Base-by-base conservation (phyloP, 345 rosid genomes). In the Boechera divaricarpa region DNA sequence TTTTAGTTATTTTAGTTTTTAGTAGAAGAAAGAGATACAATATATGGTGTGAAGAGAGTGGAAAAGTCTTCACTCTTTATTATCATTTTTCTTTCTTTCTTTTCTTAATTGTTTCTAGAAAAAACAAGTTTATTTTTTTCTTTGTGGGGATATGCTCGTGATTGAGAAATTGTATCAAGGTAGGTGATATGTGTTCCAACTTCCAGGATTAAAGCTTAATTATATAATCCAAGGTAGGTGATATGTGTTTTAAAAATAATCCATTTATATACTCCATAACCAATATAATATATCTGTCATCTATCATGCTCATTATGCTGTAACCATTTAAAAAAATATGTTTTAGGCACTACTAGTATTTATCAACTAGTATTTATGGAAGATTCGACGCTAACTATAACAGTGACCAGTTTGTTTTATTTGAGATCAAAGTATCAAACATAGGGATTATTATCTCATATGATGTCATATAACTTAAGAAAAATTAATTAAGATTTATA, bases 121-220 rank as follows among this genome's bases (percentile, higher is more conserved):
- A 77, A 31, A 53, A 55, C 31, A 63, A 54, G 44, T 54, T 63
- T 63, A 2, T 70, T 55, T 63, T 63, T 49, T 58, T 48, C 58
- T 56, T 57, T 63, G 76, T 49, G 72, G 72, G 76, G 81, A 55
- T 56, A 41, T 5, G 21, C 55, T 72, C 58, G 56, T 77, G 72
- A 64, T 77, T 58, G 49, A 29, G 38, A 72, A 64, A 57, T 48
- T 71, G n/a, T 11, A 65, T 36, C 8, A 28, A 72, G 47, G 77
- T 78, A 65, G 73, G 77, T 78, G 49, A 39, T 63, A 77, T 78
- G 61, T 72, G 67, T 77, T 70, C 3, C 57, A 69, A 61, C 7
- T 76, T 70, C 80, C 64, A 69, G 44, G 42, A 63, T 44, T 70
- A 26, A 63, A 44, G 26, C 2, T 36, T 70, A 32, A 57, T 77